Evolutionary conservation across 2,329 filamentous ascomycete genomes (phyloP).

Genomic region (Diaporthe ampelina): DNA sequence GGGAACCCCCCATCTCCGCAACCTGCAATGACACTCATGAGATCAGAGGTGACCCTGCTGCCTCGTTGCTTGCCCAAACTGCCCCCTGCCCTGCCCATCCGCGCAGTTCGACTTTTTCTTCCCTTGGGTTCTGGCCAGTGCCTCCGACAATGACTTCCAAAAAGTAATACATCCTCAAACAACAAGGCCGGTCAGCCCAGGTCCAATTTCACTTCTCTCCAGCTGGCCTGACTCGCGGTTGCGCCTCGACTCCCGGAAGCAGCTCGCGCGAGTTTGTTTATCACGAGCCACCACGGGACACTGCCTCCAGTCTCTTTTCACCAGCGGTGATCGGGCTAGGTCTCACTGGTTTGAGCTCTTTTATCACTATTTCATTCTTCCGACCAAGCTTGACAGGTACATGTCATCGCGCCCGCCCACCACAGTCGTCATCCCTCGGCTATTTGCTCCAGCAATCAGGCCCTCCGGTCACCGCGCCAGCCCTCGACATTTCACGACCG

Average conservation of each 20-base stretch:
- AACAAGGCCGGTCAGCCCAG: slow-evolving; percentile 36
- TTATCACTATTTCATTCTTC: slow-evolving; percentile 21
- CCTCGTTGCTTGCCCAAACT: slow-evolving; percentile 38
- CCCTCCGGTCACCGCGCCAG: slow-evolving; percentile 7
- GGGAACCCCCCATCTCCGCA: slow-evolving; percentile 24
- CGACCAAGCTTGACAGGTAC: slow-evolving; percentile 30
- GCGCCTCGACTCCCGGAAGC: slow-evolving; percentile 30
- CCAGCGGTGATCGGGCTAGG: slow-evolving; percentile 32
- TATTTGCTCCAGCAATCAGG: slow-evolving; percentile 20
- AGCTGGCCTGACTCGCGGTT: slow-evolving; percentile 39
- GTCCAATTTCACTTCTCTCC: slow-evolving; percentile 41
- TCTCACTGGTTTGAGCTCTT: slow-evolving; percentile 40
- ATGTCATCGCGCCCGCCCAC: slow-evolving; percentile 3
- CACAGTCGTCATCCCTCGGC: slow-evolving; percentile 18
- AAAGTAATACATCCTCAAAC: slow-evolving; percentile 34
- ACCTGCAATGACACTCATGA: slow-evolving; percentile 40
- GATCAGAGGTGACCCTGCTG: slow-evolving; percentile 40
- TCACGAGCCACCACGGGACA: slow-evolving; percentile 33
- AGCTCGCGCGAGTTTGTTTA: slow-evolving; percentile 26
- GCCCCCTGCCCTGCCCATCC: slow-evolving; percentile 32
- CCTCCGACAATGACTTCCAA: slow-evolving; percentile 34
- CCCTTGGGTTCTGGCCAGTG: slow-evolving; percentile 26
- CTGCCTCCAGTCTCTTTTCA: slow-evolving; percentile 27
- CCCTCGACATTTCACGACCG: slow-evolving; percentile 21
- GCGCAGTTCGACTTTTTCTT: slow-evolving; percentile 35